A percentile compares a stretch with the other conserved stretches of the same genome.
These are phyloP conservation scores for Aaosphaeria pasadenensis DNA, from an alignment of 2,329 filamentous ascomycete species.

Conservation along the genomic window DNA sequence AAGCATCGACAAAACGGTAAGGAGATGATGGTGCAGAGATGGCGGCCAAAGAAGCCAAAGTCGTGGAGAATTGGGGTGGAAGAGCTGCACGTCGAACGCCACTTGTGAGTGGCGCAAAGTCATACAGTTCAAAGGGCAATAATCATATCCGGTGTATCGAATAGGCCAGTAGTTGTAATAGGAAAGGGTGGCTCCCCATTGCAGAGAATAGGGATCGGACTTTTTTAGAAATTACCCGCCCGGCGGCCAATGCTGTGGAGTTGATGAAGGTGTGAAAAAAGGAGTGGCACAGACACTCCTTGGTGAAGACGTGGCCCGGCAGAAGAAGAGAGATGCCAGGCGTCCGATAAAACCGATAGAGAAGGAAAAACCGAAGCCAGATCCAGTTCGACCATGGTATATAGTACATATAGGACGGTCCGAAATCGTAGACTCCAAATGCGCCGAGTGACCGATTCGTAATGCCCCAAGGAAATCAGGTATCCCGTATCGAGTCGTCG, in stretches of 20 bases:
- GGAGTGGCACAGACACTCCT: conserved; percentile 6
- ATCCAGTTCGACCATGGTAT: conserved; percentile 31
- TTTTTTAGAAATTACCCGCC: conserved; percentile 5
- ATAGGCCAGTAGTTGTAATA: no score
- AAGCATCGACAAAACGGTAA: no score
- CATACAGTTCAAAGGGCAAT: no score
- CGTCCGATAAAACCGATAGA: conserved; percentile 1
- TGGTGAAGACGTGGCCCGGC: background rate
- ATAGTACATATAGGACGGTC: conserved; percentile 36
- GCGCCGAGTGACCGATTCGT: conserved; percentile 33
- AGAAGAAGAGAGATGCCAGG: conserved; percentile 3
- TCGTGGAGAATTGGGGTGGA: no score
- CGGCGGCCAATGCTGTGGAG: conserved; percentile 10
- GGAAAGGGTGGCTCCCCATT: no score
- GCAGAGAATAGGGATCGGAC: no score
- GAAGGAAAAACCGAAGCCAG: conserved; percentile 19
- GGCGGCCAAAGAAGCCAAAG: no score
- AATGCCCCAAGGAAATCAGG: conserved; percentile 26
- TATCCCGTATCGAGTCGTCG: conserved; percentile 36
- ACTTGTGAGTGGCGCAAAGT: no score
- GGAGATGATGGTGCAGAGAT: no score
- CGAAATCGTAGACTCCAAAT: conserved; percentile 30
- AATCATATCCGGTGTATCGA: no score
- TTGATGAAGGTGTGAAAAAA: conserved; percentile 1
- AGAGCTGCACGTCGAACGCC: no score